Evolutionary conservation across 2,329 filamentous ascomycete genomes (phyloP).

Genomic region (Paecilomyces sp.): DNA sequence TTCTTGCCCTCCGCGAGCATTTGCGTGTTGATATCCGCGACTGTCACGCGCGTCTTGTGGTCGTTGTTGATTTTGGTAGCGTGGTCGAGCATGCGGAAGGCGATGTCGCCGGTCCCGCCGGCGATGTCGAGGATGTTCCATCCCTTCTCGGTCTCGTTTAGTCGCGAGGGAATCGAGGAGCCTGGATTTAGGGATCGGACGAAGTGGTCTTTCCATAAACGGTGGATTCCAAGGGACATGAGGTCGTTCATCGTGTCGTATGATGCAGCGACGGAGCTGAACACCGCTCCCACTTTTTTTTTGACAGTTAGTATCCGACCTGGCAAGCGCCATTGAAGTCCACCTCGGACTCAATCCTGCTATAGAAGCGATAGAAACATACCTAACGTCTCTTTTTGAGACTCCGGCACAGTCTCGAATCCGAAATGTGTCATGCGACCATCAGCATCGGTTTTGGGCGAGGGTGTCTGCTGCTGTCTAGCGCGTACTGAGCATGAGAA

Average conservation of each 20-base stretch:
- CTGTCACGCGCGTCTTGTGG: conserved; percentile 72
- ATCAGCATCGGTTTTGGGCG: conserved; percentile 30
- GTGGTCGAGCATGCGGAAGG: conserved; percentile 90
- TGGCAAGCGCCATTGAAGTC: neutral
- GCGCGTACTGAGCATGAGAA: conserved; percentile 43
- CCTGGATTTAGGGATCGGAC: conserved; percentile 86
- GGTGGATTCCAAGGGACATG: conserved; percentile 96
- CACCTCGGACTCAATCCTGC: neutral
- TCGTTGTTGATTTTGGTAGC: conserved; percentile 75
- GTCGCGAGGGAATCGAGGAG: conserved; percentile 35
- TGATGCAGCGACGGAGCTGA: conserved; percentile 86
- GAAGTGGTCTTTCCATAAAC: conserved; percentile 96
- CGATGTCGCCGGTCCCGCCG: conserved; percentile 94
- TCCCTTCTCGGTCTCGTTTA: conserved; percentile 33
- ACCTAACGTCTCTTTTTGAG: conserved; percentile 66
- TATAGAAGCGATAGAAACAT: conserved; percentile 7
- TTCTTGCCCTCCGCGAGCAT: conserved; percentile 88
- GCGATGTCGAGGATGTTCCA: conserved; percentile 89
- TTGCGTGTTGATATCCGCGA: conserved; percentile 90
- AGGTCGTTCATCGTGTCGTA: conserved; percentile 99
- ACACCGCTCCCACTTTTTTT: conserved; percentile 68
- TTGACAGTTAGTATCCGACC: conserved; percentile 1
- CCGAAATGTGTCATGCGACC: conserved; percentile 79
- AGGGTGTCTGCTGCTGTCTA: conserved; percentile 28
- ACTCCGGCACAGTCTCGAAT: conserved; percentile 75